phyloP scores from a whole-genome alignment of 257 asterid species.

The Orobanche coerulescens region DNA sequence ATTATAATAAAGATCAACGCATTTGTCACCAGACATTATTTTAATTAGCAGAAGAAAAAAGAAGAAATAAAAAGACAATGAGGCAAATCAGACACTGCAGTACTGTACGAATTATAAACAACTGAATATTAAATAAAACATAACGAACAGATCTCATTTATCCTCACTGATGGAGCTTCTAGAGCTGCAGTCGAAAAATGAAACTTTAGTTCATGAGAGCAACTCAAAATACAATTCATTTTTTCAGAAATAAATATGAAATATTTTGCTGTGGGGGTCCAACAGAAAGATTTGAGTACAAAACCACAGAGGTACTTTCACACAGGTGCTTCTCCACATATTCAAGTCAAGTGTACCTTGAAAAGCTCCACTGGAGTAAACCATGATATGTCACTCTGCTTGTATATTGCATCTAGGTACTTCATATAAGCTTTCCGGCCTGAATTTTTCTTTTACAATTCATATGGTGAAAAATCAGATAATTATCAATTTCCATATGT shows the following conservation, averaged over 20 bases:
- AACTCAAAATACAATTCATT: not conserved
- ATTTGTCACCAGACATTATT: not conserved
- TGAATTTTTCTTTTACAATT: conserved; percentile 27
- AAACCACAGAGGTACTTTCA: not conserved
- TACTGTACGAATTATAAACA: not conserved
- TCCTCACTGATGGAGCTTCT: not conserved
- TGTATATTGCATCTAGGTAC: conserved; percentile 78
- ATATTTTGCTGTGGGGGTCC: conserved; percentile 8
- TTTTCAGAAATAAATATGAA: not conserved
- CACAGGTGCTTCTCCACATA: conserved; percentile 9
- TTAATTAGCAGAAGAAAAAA: not conserved
- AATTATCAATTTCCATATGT: conserved; percentile 6
- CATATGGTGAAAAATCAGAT: conserved; percentile 7
- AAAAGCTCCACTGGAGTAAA: conserved; percentile 98
- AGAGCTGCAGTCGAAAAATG: not conserved
- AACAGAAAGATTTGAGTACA: not conserved
- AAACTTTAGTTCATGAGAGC: not conserved
- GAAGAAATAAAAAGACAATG: not conserved
- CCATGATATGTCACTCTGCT: conserved; percentile 89
- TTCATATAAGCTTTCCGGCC: conserved; percentile 79
- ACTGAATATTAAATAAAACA: not conserved
- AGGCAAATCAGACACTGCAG: not conserved
- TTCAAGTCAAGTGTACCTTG: conserved; percentile 46
- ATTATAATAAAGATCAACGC: not conserved
- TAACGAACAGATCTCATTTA: not conserved